Evolutionary conservation across 1,284 basidiomycete species (phyloP), one percentile per base, ranked within the genome.

Genomic region (Melampsora medusae): DNA sequence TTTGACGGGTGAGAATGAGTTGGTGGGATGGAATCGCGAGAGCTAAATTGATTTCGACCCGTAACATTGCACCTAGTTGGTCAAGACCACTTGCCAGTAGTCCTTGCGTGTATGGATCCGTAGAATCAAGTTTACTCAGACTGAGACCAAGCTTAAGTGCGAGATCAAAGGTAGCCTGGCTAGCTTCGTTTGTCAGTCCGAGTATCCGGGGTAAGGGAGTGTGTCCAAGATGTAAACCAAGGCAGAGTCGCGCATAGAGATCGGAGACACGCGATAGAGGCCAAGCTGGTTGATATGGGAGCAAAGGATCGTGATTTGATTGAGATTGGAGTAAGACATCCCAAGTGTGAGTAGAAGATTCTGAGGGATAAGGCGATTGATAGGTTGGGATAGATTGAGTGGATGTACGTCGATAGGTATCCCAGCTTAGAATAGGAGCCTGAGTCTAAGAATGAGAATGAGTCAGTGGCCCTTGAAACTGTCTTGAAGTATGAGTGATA

Each of bases 361-460:
- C 70, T 49, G 64, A 16, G 10, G 46, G 70, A 53, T 73, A 73
- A 7, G 70, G 70, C 22, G 70, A 53, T 35, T 73, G 70, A 35
- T 73, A 73, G 12, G 19, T 38, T 28, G 64, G 62, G 16, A 50
- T 42, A 38, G 49, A 46, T n/a, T 73, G 25, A 14, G 70, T 50
- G 50, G 28, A n/a, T 35, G 62, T 60, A 66, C 70, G 70, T 42
- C 42, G n/a, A 53, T 65, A 73, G 17, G 62, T 25, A 53, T 73
- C 70, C 70, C 70, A 73, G 70, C 70, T 66, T 28, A 66, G 38
- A 14, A 73, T 50, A 22, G 33, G 28, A 70, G 53, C 33, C 46
- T 71, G 53, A 59, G 19, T 9, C 53, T 59, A 16, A 28, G 17
- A 59, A 59, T 10, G 22, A 22, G 22, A 22, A 59, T 12, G 12